phyloP scores from a whole-genome alignment of 192 early-diverging fungal genomes.

The Podochytrium sp. region DNA sequence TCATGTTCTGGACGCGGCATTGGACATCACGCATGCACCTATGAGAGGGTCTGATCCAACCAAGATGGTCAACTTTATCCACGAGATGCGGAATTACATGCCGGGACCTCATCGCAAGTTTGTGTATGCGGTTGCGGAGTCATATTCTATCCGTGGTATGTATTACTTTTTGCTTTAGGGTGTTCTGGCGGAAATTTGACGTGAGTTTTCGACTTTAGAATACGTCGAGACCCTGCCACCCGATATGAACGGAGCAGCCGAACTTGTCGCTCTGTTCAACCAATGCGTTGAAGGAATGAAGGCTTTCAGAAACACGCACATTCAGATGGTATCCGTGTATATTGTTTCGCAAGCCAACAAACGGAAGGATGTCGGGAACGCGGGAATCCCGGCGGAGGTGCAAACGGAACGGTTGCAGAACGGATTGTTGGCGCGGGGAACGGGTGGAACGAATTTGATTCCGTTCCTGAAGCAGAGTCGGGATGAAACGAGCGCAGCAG shows the following conservation, averaged over 20 bases:
- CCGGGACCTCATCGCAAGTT: conserved; percentile 86
- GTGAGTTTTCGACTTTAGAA: conserved; percentile 11
- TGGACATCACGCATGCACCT: conserved; percentile 79
- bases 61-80: conserved; percentile 75
- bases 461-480: conserved; percentile 91
- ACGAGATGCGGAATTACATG: conserved; percentile 93
- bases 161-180: conserved; percentile 20
- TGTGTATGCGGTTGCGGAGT: conserved; percentile 57
- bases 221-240: conserved; percentile 14
- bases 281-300: conserved; percentile 80
- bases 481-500: conserved; percentile 75
- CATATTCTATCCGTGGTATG: conserved; percentile 42
- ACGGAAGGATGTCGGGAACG: conserved; percentile 67
- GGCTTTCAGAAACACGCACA: conserved; percentile 86
- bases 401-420: conserved; percentile 31
- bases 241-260: conserved; percentile 25
- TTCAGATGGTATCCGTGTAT: conserved; percentile 90
- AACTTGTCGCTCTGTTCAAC: conserved; percentile 77
- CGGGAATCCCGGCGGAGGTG: conserved; percentile 51
- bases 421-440: conserved; percentile 41
- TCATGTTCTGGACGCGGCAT: conserved; percentile 84
- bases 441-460: conserved; percentile 70
- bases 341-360: conserved; percentile 82
- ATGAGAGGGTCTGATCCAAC: conserved; percentile 13
- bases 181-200: not conserved